phyloP scores from a whole-genome alignment of 177 flowering plant species.

The Vitis hybrid region DNA sequence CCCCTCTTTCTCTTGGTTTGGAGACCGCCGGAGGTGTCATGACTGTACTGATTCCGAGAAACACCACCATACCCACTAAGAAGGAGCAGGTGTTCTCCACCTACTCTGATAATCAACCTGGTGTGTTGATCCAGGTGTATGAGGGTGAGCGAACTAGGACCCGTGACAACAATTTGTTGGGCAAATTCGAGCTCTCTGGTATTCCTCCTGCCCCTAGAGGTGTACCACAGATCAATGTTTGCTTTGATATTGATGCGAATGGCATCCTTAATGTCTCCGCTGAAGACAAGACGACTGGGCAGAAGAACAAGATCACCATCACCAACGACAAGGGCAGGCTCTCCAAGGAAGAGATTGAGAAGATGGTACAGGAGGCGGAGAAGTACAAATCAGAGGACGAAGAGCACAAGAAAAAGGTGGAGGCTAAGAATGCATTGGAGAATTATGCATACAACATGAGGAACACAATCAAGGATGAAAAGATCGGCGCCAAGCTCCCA shows the following conservation, averaged over 20 bases:
- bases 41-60: constrained; percentile 41
- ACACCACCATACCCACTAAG: constrained; percentile 46
- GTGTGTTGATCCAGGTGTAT: constrained; percentile 43
- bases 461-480: constrained; percentile 48
- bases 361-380: constrained; percentile 50
- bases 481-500: constrained; percentile 33
- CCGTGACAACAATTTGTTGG: constrained; percentile 35
- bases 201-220: constrained; percentile 50
- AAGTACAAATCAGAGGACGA: constrained; percentile 52
- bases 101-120: constrained; percentile 44
- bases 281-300: constrained; percentile 51
- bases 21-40: constrained; percentile 41
- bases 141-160: constrained; percentile 44
- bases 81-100: constrained; percentile 44
- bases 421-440: constrained; percentile 44
- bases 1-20: constrained; percentile 35
- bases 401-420: constrained; percentile 48
- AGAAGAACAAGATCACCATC: constrained; percentile 53
- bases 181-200: constrained; percentile 41
- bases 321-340: constrained; percentile 51
- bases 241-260: constrained; percentile 48
- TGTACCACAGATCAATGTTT: constrained; percentile 42
- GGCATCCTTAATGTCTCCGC: constrained; percentile 54
- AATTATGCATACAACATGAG: constrained; percentile 53
- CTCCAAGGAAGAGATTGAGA: constrained; percentile 47